These are phyloP conservation scores for Ceratocystis harringtonii DNA, from an alignment of 2,329 filamentous ascomycete species.

Conservation along the genomic window DNA sequence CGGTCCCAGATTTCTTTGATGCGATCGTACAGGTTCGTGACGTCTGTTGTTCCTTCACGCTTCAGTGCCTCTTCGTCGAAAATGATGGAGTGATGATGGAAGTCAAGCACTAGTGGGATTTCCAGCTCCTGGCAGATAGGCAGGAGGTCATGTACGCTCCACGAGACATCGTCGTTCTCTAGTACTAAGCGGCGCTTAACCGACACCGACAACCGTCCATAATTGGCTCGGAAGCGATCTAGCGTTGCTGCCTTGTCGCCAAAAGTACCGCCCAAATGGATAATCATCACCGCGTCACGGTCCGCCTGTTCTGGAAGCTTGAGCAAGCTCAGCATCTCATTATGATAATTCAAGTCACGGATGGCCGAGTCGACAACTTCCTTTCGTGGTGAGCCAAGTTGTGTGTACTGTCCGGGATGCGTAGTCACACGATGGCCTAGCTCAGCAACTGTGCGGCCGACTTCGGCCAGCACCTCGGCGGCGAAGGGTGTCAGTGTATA, in stretches of 20 bases:
- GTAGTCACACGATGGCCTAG: constrained; percentile 75
- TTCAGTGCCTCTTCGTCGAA: constrained; percentile 68
- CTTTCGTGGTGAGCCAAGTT: constrained; percentile 67
- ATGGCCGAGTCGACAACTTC: constrained; percentile 64
- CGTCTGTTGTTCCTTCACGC: constrained; percentile 72
- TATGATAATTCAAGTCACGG: constrained; percentile 75
- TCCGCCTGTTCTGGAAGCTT: constrained; percentile 63
- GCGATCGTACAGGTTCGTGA: constrained; percentile 55
- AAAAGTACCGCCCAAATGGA: constrained; percentile 85
- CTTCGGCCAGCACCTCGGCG: constrained; percentile 58
- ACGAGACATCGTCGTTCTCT: constrained; percentile 88
- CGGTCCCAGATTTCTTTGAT: constrained; percentile 73
- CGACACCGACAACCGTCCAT: constrained; percentile 46
- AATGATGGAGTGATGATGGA: constrained; percentile 88
- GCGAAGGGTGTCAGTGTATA: constrained; percentile 78
- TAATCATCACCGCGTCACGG: constrained; percentile 79
- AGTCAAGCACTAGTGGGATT: constrained; percentile 85
- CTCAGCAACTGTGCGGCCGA: constrained; percentile 59
- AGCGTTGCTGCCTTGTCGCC: constrained; percentile 72
- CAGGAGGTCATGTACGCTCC: constrained; percentile 81
- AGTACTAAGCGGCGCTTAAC: constrained; percentile 72
- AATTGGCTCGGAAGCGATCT: constrained; percentile 63
- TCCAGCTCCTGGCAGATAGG: constrained; percentile 87
- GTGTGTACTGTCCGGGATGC: constrained; percentile 86
- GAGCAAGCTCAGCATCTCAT: constrained; percentile 66